Evolutionary conservation across 2,329 filamentous ascomycete species (phyloP).

Genomic region (Metarhizium rileyi): DNA sequence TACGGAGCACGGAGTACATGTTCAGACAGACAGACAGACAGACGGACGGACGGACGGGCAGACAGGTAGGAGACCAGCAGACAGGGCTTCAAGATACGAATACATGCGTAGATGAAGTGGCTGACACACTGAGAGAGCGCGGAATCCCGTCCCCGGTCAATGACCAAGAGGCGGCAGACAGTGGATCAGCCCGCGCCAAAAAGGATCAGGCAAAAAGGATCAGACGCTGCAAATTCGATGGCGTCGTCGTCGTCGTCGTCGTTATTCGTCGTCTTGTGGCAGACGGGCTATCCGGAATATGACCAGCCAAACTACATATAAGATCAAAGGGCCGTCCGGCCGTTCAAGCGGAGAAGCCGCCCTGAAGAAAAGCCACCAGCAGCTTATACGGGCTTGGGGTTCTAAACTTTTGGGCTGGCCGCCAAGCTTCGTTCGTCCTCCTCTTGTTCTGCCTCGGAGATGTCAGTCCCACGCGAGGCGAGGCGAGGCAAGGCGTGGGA

Average conservation of each 20-base stretch:
- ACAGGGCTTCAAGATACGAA: not conserved
- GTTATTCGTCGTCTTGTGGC: not conserved
- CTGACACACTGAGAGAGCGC: not conserved
- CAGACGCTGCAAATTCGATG: too few species aligned
- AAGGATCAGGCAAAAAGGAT: not conserved
- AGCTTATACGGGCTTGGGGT: not conserved
- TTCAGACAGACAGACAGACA: too few species aligned
- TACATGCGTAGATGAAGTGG: not conserved
- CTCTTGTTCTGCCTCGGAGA: not conserved
- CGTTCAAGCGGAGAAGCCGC: not conserved
- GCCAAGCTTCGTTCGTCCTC: too few species aligned
- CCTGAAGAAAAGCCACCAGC: not conserved
- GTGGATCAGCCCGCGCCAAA: not conserved
- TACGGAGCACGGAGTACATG: not conserved
- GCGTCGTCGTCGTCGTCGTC: too few species aligned
- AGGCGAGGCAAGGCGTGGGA: not conserved
- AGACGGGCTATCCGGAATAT: not conserved
- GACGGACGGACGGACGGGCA: too few species aligned
- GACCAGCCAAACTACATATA: not conserved
- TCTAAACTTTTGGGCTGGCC: not conserved
- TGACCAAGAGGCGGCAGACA: not conserved
- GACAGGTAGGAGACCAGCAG: not conserved
- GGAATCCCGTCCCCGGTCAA: not conserved
- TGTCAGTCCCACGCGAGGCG: not conserved
- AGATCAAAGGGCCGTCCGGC: not conserved